These are phyloP conservation scores for Mucor saturninus DNA, from an alignment of 371 early-diverging fungal species.

Conservation along the genomic window DNA sequence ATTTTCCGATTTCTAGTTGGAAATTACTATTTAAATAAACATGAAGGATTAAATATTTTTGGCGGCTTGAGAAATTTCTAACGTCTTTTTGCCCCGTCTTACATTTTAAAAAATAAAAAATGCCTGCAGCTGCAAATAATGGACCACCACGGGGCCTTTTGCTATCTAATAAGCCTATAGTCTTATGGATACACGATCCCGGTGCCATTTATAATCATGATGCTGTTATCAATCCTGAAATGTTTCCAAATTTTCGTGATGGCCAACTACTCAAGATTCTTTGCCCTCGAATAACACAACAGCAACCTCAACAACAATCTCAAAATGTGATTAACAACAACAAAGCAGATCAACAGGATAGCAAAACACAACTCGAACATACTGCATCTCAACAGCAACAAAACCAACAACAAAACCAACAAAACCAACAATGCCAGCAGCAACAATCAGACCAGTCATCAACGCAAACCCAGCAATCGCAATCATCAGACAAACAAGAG, in stretches of 20 bases:
- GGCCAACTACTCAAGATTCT: constrained; percentile 76
- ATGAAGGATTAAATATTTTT: not conserved
- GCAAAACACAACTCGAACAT: constrained; percentile 25
- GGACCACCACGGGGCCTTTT: constrained; percentile 17
- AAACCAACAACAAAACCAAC: constrained; percentile 11
- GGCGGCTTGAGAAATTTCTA: not conserved
- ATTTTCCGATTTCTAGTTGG: constrained; percentile 16
- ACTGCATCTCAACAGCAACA: constrained; percentile 12
- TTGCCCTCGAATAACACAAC: constrained; percentile 32
- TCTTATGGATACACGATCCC: constrained; percentile 54
- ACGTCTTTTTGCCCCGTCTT: not conserved
- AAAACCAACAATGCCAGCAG: constrained; percentile 8
- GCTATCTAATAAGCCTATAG: constrained; percentile 46
- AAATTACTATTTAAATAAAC: not conserved
- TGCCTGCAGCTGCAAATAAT: constrained; percentile 1
- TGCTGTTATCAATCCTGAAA: constrained; percentile 82
- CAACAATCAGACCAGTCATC: constrained; percentile 2
- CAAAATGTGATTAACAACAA: constrained; percentile 26
- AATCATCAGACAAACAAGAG: constrained; percentile 6
- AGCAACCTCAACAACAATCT: constrained; percentile 30
- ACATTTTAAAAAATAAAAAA: not conserved
- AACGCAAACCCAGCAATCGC: constrained; percentile 3
- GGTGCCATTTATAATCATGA: constrained; percentile 61
- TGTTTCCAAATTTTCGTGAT: constrained; percentile 72
- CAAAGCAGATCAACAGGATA: constrained; percentile 18